Evolutionary conservation across 495 filamentous ascomycete species (phyloP).

Genomic region (Cryomyces minteri): DNA sequence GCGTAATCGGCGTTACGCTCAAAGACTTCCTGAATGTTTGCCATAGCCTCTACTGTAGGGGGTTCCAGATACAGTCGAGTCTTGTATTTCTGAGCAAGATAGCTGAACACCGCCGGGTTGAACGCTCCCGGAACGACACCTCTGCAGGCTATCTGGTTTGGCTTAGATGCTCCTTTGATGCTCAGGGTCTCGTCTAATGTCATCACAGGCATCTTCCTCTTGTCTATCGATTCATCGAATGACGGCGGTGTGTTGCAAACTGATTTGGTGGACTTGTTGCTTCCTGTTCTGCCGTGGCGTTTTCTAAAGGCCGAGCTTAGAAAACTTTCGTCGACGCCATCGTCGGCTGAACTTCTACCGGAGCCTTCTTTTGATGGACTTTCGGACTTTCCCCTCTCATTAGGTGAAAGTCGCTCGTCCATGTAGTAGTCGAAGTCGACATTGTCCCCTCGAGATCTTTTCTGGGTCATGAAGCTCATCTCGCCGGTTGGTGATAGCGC

Average conservation of each 20-base stretch:
- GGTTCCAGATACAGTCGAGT: constrained; percentile 8
- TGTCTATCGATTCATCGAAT: constrained; percentile 2
- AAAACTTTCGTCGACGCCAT: constrained; percentile 25
- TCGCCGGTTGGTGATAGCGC: constrained; percentile 42
- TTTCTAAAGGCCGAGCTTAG: constrained; percentile 17
- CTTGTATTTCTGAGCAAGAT: constrained; percentile 19
- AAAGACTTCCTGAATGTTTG: constrained; percentile 9
- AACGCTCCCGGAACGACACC: constrained; percentile 9
- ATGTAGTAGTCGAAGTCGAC: constrained; percentile 15
- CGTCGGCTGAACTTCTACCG: constrained; percentile 22
- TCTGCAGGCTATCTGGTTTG: constrained; percentile 19
- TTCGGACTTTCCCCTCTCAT: constrained; percentile 7
- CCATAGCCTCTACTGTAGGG: constrained; percentile 8
- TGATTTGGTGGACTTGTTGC: constrained; percentile 19
- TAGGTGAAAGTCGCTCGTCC: constrained; percentile 8
- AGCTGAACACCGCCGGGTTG: constrained; percentile 14
- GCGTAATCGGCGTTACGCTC: constrained; percentile 16
- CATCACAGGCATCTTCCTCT: constrained; percentile 3
- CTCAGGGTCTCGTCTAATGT: constrained; percentile 16
- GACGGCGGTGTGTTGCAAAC: constrained; percentile 18
- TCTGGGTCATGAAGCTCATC: constrained; percentile 32
- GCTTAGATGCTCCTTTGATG: constrained; percentile 16
- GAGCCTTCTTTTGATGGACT: constrained; percentile 17
- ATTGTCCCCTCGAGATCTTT: constrained; percentile 10
- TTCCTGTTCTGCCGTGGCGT: constrained; percentile 16